Percentiles rank a stretch among this genome's conserved stretches.
These are phyloP conservation scores for Ziziphus jujuba DNA, from an alignment of 306 rosid species.

Conservation along the genomic window DNA sequence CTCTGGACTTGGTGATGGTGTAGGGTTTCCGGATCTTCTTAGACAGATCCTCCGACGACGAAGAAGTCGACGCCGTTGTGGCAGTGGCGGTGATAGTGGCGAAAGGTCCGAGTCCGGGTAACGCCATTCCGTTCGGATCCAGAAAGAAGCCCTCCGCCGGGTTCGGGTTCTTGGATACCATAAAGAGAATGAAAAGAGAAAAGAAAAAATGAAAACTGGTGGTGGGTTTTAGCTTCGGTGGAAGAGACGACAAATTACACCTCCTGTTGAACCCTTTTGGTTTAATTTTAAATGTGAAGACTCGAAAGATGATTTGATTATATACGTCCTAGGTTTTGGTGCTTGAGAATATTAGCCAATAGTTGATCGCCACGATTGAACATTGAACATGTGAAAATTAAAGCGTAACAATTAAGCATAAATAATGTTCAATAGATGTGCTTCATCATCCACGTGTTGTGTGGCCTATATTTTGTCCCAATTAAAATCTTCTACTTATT, in stretches of 20 bases:
- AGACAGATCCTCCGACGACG: conserved; percentile 52
- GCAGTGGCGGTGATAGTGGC: conserved; percentile 32
- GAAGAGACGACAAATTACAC: background rate
- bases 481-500: no score
- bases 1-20: conserved; percentile 95
- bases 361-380: background rate
- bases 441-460: no score
- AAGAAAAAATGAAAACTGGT: background rate
- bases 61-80: conserved; percentile 32
- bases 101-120: conserved; percentile 63
- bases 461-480: no score
- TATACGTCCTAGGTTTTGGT: background rate
- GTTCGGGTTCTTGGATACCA: conserved; percentile 71
- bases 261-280: background rate
- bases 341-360: background rate
- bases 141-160: conserved; percentile 61
- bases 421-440: no score
- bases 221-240: no score
- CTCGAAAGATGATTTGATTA: background rate
- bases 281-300: background rate
- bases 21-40: conserved; percentile 92
- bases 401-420: background rate
- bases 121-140: conserved; percentile 58
- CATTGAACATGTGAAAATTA: no score
- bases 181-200: conserved; percentile 9